A percentile compares a stretch with the other conserved stretches of the same genome.
phyloP scores from a whole-genome alignment of 176 grass and related monocot species.

The Hsuehochloa calcarea region DNA sequence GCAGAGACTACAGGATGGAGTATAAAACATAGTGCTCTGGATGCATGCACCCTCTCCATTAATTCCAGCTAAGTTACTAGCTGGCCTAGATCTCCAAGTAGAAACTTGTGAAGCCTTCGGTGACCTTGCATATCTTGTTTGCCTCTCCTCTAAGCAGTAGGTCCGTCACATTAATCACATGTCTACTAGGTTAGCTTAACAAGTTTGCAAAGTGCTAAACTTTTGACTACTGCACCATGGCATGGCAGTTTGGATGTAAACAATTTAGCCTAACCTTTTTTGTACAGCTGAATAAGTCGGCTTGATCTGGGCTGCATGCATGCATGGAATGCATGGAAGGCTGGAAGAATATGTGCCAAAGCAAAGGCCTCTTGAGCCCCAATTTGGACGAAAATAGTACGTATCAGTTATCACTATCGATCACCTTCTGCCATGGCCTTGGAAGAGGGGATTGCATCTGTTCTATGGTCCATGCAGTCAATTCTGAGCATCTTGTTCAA shows the following conservation, averaged over 20 bases:
- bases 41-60: not conserved
- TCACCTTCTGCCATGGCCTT: conserved; percentile 24
- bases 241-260: conserved; percentile 12
- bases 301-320: not conserved
- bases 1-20: not conserved
- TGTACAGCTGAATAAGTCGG: not conserved
- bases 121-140: not conserved
- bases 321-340: conserved; percentile 21
- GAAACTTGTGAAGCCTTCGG: conserved; percentile 13
- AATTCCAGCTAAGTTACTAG: conserved; percentile 17
- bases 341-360: conserved; percentile 36
- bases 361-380: conserved; percentile 5
- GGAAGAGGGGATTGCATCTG: conserved; percentile 30
- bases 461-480: conserved; percentile 31
- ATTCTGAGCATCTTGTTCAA: not conserved
- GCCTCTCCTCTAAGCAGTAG: conserved; percentile 12
- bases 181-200: not conserved
- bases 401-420: not conserved
- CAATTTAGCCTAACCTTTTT: not conserved
- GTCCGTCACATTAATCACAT: not conserved
- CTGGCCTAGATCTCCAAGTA: conserved; percentile 2
- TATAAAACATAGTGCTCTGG: not conserved
- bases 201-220: not conserved
- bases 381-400: not conserved
- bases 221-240: conserved; percentile 3